Percentiles rank a stretch among this genome's conserved stretches.
Conservation (phyloP, 371 early-diverging fungal species). For the Apophysomyces trapeziformis region DNA sequence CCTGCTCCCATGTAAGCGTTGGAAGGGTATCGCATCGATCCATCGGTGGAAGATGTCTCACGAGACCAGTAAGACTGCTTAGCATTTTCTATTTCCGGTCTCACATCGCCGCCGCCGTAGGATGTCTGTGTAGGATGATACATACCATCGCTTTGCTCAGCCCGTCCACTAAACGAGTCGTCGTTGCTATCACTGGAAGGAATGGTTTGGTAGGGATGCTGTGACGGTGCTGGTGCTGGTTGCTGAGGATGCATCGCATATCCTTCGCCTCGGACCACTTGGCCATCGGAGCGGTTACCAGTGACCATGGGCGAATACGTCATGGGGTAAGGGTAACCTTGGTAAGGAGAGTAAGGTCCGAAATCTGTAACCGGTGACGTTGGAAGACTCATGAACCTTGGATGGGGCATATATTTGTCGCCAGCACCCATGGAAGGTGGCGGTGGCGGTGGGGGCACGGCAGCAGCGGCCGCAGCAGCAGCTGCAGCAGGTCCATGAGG, state of each 20-base stretch:
- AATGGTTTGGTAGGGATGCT: constrained; percentile 7
- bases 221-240: constrained; percentile 1
- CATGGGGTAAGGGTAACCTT: constrained; percentile 26
- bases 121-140: constrained; percentile 1
- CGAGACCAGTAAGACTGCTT: background rate
- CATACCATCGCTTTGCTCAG: background rate
- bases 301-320: constrained; percentile 9
- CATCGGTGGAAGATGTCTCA: background rate
- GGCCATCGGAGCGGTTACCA: background rate
- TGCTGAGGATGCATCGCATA: background rate
- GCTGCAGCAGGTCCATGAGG: constrained; percentile 19
- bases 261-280: background rate
- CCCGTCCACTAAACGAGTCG: background rate
- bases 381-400: constrained; percentile 27
- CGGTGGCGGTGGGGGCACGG: constrained; percentile 32
- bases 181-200: background rate
- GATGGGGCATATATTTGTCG: constrained; percentile 14
- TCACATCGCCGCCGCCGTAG: constrained; percentile 14
- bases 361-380: constrained; percentile 37
- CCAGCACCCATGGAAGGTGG: constrained; percentile 12
- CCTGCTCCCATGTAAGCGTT: constrained; percentile 9
- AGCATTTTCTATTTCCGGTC: background rate
- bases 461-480: constrained; percentile 32
- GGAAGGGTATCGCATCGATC: constrained; percentile 6
- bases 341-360: constrained; percentile 33